A percentile compares a stretch with the other conserved stretches of the same genome.
Evolutionary conservation across 2,329 filamentous ascomycete genomes (phyloP).

Genomic region (Passalora sequoiae): DNA sequence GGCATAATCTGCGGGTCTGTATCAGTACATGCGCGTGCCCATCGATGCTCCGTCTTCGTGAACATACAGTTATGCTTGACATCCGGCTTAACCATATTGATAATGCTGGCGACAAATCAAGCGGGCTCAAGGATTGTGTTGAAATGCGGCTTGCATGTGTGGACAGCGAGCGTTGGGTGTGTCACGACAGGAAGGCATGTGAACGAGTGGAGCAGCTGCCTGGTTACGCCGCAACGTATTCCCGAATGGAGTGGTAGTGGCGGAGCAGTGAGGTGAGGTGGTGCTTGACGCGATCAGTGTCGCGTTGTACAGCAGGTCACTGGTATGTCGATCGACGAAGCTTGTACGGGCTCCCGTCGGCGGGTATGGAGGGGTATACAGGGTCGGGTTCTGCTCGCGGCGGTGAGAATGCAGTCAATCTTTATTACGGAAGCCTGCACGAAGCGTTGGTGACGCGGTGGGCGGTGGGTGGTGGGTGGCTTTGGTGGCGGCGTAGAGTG

Average conservation of each 20-base stretch:
- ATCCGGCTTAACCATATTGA: constrained; percentile 35
- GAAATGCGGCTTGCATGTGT: constrained; percentile 7
- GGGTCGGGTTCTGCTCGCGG: too few species aligned
- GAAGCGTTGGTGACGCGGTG: too few species aligned
- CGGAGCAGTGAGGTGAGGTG: background rate
- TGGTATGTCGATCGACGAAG: too few species aligned
- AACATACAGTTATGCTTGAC: constrained; percentile 28
- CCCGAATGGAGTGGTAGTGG: background rate
- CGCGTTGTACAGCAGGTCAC: too few species aligned
- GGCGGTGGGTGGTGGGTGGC: too few species aligned
- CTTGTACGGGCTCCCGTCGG: too few species aligned
- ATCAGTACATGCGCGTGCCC: constrained; percentile 9
- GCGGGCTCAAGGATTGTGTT: constrained; percentile 3
- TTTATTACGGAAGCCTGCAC: too few species aligned
- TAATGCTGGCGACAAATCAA: constrained; percentile 12
- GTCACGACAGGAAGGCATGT: constrained; percentile 10
- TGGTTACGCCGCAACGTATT: background rate
- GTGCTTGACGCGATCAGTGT: background rate
- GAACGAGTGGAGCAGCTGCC: constrained; percentile 5
- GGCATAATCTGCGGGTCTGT: constrained; percentile 47
- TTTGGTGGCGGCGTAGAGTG: too few species aligned
- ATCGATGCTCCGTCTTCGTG: background rate
- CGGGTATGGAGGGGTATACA: too few species aligned
- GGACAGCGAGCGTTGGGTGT: constrained; percentile 1
- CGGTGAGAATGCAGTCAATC: too few species aligned